These are phyloP conservation scores for Aureobasidium sp. DNA, from an alignment of 2,329 filamentous ascomycete species.

Conservation along the genomic window DNA sequence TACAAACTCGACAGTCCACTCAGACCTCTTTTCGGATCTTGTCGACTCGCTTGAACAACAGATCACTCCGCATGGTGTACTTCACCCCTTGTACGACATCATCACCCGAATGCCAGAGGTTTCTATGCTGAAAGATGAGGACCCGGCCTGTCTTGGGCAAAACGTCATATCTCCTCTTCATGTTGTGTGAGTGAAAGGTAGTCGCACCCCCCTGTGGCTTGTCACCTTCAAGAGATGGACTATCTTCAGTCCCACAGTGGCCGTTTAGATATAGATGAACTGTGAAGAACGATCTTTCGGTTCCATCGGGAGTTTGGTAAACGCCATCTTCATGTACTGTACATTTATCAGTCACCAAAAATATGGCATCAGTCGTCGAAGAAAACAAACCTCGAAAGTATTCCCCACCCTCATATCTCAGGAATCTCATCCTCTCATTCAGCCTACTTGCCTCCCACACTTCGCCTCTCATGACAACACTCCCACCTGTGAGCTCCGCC, in stretches of 20 bases:
- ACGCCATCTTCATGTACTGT: constrained; percentile 60
- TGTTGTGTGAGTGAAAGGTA: constrained; percentile 39
- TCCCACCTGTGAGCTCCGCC: constrained; percentile 36
- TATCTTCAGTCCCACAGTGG: constrained; percentile 19
- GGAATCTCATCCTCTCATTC: constrained; percentile 68
- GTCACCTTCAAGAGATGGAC: background rate
- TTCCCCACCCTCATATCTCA: constrained; percentile 64
- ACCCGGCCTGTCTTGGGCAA: constrained; percentile 46
- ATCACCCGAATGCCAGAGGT: constrained; percentile 48
- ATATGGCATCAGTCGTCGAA: background rate
- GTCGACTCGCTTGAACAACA: constrained; percentile 39
- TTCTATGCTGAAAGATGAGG: constrained; percentile 50
- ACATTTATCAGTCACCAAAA: background rate
- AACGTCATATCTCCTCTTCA: constrained; percentile 35
- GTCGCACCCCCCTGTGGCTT: constrained; percentile 49
- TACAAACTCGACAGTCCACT: background rate
- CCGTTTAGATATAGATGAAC: constrained; percentile 52
- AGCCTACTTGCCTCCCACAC: constrained; percentile 43
- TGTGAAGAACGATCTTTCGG: constrained; percentile 47
- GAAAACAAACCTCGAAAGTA: constrained; percentile 54
- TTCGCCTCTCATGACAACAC: constrained; percentile 38
- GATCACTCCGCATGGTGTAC: constrained; percentile 50
- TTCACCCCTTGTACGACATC: constrained; percentile 49
- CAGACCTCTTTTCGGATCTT: too few relatives aligned
- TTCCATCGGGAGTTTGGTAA: constrained; percentile 52